Conservation (phyloP, 2,329 filamentous ascomycete species). For the Colletotrichum eleusines region DNA sequence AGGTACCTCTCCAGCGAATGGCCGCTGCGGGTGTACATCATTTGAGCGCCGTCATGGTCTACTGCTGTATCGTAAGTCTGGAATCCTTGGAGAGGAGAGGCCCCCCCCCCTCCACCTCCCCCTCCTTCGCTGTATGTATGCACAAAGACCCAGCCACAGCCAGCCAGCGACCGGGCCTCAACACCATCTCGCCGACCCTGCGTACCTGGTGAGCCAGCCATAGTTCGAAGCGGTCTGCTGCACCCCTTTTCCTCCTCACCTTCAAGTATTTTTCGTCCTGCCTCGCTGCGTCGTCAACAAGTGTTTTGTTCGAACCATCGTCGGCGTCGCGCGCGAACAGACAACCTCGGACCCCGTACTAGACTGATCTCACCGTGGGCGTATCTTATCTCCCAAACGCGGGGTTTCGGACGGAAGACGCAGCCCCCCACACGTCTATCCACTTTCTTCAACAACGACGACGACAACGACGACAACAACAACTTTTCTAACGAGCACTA, state of each 20-base stretch:
- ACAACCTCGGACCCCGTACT: constrained; percentile 38
- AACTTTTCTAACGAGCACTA: constrained; percentile 12
- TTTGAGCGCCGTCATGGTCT: constrained; percentile 6
- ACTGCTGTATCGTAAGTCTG: constrained; percentile 28
- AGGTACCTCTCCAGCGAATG: constrained; percentile 22
- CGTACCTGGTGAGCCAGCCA: constrained; percentile 37
- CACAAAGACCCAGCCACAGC: constrained; percentile 34
- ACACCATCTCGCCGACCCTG: constrained; percentile 41
- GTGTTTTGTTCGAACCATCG: constrained; percentile 27
- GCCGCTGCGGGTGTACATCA: constrained; percentile 34
- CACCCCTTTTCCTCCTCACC: constrained; percentile 18
- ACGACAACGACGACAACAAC: constrained; percentile 27
- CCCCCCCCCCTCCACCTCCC: background rate
- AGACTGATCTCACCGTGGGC: constrained; percentile 33
- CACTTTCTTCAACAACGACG: constrained; percentile 24
- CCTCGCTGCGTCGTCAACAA: background rate
- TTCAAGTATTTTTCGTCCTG: constrained; percentile 10
- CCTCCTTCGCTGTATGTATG: constrained; percentile 17
- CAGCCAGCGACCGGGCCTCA: constrained; percentile 31
- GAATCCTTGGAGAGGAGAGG: constrained; percentile 14
- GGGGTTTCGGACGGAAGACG: constrained; percentile 41
- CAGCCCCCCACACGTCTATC: constrained; percentile 32
- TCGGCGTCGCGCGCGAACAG: constrained; percentile 34
- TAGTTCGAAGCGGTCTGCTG: constrained; percentile 35
- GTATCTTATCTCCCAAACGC: constrained; percentile 41